Evolutionary conservation across 371 early-diverging fungal species (phyloP), one percentile per base, ranked within the genome.

Genomic region (Circinella umbellata): DNA sequence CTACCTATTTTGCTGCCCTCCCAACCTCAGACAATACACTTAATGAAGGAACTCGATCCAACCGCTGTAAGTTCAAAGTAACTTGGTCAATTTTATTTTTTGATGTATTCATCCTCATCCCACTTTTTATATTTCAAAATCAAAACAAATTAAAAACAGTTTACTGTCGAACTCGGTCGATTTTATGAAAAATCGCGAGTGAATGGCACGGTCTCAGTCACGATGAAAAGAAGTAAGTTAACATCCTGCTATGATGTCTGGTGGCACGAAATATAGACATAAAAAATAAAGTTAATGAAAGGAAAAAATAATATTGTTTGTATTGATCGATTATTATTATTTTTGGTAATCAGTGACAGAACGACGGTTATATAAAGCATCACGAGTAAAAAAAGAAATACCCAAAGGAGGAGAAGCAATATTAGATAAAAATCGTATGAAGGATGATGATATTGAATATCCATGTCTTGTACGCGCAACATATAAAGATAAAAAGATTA

Each of bases 181-280:
- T 74, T 84, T 49, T 84, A 82, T 61, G 78, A 82, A 72, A 71
- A 71, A 62, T 74, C 82, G 36, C 73, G 73, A 60, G 66, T 67
- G 66, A 66, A 79, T 66, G 83, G 85, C 71, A 79, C 73, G 10
- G 85, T 82, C 9, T 67, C 76, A 42, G 83, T 82, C 7, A 84
- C 82, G 49, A 82, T 82, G 81, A 84, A 82, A 67, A 68, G 83
- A 82, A 80, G 82, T 82, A 82, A 74, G 42, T 42, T 42, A 27
- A 2, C 27, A 27, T 27, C 27, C 27, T 27, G 27, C 2, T 27
- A 27, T 27, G 27, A 27, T 27, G 27, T 27, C 27, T 27, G 27
- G 27, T 27, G 27, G 0, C 27, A 27, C 27, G 27, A 27, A 27
- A 27, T 11, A 42, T 42, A 9, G 1, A 42, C 42, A 42, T 9